Conservation (phyloP, 345 rosid genomes). For the Dovyalis caffra region DNA sequence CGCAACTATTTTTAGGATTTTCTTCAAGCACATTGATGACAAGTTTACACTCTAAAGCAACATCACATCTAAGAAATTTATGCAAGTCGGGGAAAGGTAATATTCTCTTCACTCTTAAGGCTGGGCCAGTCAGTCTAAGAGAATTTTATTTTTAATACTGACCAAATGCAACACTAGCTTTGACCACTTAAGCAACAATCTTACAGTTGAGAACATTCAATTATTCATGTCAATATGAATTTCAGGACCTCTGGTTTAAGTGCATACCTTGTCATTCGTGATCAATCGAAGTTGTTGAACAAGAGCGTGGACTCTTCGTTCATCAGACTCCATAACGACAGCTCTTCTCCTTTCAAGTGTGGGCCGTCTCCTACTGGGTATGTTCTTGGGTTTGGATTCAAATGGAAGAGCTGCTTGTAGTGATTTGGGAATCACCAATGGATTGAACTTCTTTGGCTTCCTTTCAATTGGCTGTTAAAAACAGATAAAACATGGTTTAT, state of each 20-base stretch:
- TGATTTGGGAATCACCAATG: constrained; percentile 66
- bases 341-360: constrained; percentile 63
- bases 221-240: background rate
- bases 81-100: background rate
- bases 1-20: background rate
- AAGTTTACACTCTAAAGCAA: background rate
- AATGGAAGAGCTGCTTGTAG: constrained; percentile 77
- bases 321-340: constrained; percentile 71
- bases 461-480: constrained; percentile 73
- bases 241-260: background rate
- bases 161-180: background rate
- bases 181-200: background rate
- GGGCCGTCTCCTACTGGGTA: constrained; percentile 43
- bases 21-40: background rate
- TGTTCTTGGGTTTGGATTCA: constrained; percentile 74
- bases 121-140: background rate
- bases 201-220: background rate
- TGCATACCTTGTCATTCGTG: constrained; percentile 55
- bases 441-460: constrained; percentile 67
- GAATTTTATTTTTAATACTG: background rate
- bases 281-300: constrained; percentile 65
- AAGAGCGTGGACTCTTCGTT: constrained; percentile 50
- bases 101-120: background rate
- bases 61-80: background rate
- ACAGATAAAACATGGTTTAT: background rate